Evolutionary conservation across 257 asterid species (phyloP), one percentile per base, ranked within the genome.

Genomic region (Capsicum chinense): DNA sequence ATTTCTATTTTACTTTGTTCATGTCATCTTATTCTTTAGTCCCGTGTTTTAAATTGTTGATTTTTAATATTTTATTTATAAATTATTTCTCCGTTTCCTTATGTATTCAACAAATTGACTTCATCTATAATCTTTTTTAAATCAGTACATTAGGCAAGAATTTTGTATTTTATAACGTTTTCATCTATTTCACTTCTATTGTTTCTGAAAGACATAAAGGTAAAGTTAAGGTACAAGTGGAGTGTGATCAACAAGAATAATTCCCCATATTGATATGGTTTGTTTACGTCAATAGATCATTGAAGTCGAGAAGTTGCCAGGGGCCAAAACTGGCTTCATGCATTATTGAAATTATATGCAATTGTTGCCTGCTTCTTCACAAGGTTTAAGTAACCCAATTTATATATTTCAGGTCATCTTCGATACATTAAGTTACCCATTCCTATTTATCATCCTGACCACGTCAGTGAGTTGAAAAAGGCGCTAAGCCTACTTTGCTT

Each of bases 391-490:
- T 52, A 76, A 76, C 48, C 47, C 81, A 8, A 52, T 76, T 76
- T 76, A 42, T 26, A 83, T 80, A 7, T 88, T 90, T 88, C 93
- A 96, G 99, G 99, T 48, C 98, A 96, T 88, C 94, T 93, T 89
- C 98, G 98, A 82, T 96, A 93, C 86, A 93, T 96, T 74, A 98
- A 96, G 70, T 83, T 96, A 73, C 99, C 99, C 63, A 93, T 95
- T 84, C 93, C 94, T 50, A 89, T 94, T 54, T 96, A 94, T 85
- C 98, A 96, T 88, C 99, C 99, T 13, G 97, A 93, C 81, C 99
- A 96, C 91, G 97, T 96, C 79, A 64, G 85, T 37, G 98, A 96
- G 85, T 90, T 96, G 85, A 94, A 92, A 89, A 86, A 87, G 83
- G 83, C 94, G 91, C 86, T 96, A 87, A 90, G 93, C 88, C 86